Evolutionary conservation across 108 stramenopile species (phyloP).

Genomic region (Schizochytrium sp.): DNA sequence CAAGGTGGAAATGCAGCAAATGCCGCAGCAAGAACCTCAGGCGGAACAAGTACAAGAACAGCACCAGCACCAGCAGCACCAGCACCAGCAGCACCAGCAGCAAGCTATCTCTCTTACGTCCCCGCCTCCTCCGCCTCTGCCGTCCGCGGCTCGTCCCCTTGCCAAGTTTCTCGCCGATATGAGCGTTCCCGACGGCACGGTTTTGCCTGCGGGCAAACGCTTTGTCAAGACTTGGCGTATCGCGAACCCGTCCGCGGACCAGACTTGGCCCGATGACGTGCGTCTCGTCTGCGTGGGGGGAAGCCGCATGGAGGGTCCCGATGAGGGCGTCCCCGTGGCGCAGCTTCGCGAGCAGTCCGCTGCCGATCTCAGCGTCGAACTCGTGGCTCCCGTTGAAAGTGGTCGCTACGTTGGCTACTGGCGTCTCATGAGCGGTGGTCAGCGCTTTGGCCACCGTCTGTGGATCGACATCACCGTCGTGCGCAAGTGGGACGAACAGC

Average conservation of each 20-base stretch:
- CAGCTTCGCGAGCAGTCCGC: neutral
- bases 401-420: conserved; percentile 4
- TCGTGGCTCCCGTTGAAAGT: neutral
- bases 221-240: neutral
- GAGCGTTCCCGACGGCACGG: neutral
- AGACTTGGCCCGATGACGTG: neutral
- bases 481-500: neutral
- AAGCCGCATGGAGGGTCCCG: neutral
- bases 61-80: too few species aligned
- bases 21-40: too few species aligned
- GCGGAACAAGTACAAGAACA: too few species aligned
- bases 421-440: neutral
- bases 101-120: too few species aligned
- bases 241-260: neutral
- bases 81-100: too few species aligned
- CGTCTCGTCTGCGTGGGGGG: neutral
- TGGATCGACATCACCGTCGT: conserved; percentile 16
- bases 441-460: conserved; percentile 1
- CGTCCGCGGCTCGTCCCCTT: neutral
- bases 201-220: neutral
- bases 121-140: neutral
- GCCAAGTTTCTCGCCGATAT: neutral
- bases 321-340: neutral
- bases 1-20: too few species aligned
- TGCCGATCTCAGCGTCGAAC: neutral